Base-by-base conservation (phyloP, 2,329 filamentous ascomycete species). In the Laburnicola sp. region DNA sequence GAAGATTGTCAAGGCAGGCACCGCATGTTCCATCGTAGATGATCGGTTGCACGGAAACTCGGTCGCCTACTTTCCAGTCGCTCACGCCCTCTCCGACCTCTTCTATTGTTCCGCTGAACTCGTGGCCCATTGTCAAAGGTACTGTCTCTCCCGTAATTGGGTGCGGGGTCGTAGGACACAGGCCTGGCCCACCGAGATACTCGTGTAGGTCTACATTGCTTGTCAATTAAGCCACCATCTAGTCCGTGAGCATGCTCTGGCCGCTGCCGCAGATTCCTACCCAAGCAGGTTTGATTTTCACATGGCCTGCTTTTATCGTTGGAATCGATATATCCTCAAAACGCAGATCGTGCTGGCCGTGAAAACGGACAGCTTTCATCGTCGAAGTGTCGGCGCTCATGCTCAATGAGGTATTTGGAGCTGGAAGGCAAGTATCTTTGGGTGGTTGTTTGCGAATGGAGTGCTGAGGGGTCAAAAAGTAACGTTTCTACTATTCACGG, bases 21-120 rank as follows among this genome's bases (percentile, higher is more conserved):
- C 74, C 74, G 59, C 80, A 82, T 9, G 76, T 77, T 6, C 75
- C 76, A 48, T 81, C 79, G 63, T 81, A 82, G 40, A 82, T 81
- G 63, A 80, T 82, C 6, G 80, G 80, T 56, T 81, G 76, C 1
- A 81, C 71, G 36, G 70, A 74, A 2, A 81, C 79, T 26, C 76
- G 65, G 47, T 80, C 75, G 16, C 80, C 80, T 2, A 74, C 60
- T 46, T 76, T 75, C 62, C 78, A 76, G n/a, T 76, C 71, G 4
- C 65, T 69, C 7, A 82, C 78, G 8, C 73, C 78, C n/a, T 77
- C 71, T 30, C 78, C 77, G 9, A 81, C 73, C 59, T 81, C 79
- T 62, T 81, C 78, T 30, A 82, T 72, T 1, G 75, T 69, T 9
- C 78, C 80, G 46, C 74, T 76, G 62, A 82, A 82, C 55, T 82